Evolutionary conservation across 1,139 yeast species (phyloP), one percentile per base, ranked within the genome.

Genomic region (Yamadazyma diddensiae): DNA sequence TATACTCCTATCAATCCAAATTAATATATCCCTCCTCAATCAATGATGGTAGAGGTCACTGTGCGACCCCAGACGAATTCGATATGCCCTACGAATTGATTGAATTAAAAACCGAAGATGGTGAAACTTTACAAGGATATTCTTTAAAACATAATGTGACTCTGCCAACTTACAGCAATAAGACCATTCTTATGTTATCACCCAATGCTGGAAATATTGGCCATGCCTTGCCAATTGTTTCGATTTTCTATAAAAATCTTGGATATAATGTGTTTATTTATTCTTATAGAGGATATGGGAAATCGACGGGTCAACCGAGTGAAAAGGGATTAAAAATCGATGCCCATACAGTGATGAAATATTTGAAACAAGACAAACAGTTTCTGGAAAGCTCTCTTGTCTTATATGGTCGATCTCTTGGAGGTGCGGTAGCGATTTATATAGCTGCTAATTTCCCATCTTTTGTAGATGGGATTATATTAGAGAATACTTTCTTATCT

Each of bases 191-290:
- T 29, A 71, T 92, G 20, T 68, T 88, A 35, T 82, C 88, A 26
- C 98, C 98, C 3, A 92, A 92, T 59, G 98, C 97, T 2, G 98
- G 98, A 4, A 92, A 94, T 55, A 92, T 92, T 36, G 98, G 98
- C 22, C 92, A 87, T 53, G 82, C 88, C 15, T 65, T 92, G 34
- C 97, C 97, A 1, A 74, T 88, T 6, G 95, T 85, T 1, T 71
- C 81, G 33, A 61, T 82, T 11, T 79, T 92, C 44, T 85, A 77
- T 57, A 62, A 70, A 35, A 65, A 71, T 29, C 70, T 84, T 55
- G 76, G 78, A 10, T 79, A 81, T 57, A 88, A 92, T 54, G 96
- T 90, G 2, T 77, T 90, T 33, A 78, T 86, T 5, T 84, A 86
- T 47, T 85, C 95, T 1, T 92, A 92, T 56, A 68, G 98, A 46